Evolutionary conservation across 495 filamentous ascomycete genomes (phyloP), one percentile per base, ranked within the genome.

Genomic region (Penicillium cinerascens): DNA sequence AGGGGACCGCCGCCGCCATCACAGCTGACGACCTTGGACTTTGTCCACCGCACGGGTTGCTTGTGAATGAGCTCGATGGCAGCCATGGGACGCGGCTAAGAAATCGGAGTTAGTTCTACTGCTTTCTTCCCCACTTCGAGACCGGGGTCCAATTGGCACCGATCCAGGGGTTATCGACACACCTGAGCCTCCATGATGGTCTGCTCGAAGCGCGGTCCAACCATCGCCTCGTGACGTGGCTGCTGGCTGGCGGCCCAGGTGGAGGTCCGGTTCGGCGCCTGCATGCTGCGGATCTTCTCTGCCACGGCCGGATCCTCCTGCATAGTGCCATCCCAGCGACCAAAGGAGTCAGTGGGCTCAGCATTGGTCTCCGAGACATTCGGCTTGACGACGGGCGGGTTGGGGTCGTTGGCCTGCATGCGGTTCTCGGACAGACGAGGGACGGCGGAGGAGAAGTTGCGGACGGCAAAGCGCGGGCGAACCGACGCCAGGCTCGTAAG

Each of bases 11-110:
- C 93, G 47, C 95, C 93, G 49, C 93, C 93, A 65, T 97, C 91
- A 66, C 93, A 98, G 48, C 82, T 84, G 41, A 95, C 92, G 33
- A 88, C 67, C 44, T 82, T 76, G 54, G 87, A 81, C 69, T 95
- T 86, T 44, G 83, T 87, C 91, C 92, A 98, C 64, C 85, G 81
- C 29, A 98, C 93, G 7, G 91, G 93, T 71, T 97, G 88, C 72
- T 88, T 85, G 78, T 98, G 93, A 63, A 98, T 95, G 67, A 98
- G 81, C 51, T 95, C 88, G 55, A 97, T 97, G 44, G 93, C 93
- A 16, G 93, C 86, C 56, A 82, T 79, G 6, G 93, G 89, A 69
- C 83, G 84, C 16, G 93, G 93, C 91, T 98, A 72, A 20, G 55
- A 22, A 38, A 9, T 53, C 35, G 18, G 42, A 23, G 50, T 62